Evolutionary conservation across 2,329 filamentous ascomycete species (phyloP), one percentile per base, ranked within the genome.

Genomic region (Pseudogymnoascus sp.): DNA sequence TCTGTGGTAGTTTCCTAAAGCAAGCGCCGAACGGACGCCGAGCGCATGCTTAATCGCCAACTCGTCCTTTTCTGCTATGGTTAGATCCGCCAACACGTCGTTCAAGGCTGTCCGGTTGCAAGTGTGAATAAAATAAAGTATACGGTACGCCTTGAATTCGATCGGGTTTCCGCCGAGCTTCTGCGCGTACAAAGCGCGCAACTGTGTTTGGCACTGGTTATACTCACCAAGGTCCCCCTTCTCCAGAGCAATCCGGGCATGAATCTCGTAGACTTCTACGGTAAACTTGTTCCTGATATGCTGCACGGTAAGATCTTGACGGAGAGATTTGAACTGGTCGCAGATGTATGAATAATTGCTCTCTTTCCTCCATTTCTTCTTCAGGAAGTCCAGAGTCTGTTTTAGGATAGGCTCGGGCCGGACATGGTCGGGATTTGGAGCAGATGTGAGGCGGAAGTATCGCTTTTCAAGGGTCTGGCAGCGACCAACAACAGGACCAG

Each of bases 161-260:
- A 90, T 87, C 72, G 90, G 86, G 75, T 92, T 91, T 70, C 93
- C 94, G 72, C 90, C 90, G 73, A 96, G 79, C 67, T 90, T 89
- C 78, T 90, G 84, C 74, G 85, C 84, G 77, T 99, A 97, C 70
- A 99, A 80, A 67, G 89, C 91, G 75, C 91, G 90, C 73, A 99
- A 81, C 79, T 99, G 94, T 71, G 94, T 97, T 80, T 99, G 94
- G 77, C 94, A 99, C 83, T 99, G 94, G 80, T 99, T 99, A 94
- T 99, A 99, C 94, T 99, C 94, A 99, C 94, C 93, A 80, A 97
- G 85, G 81, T 99, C 94, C 77, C 90, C 91, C 83, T 95, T 97
- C 77, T 99, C 93, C 76, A 99, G 81, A 67, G 94, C 94, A 77
- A 99, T 97, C 64, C 94, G 88, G 65, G 93, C 94, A 77, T 99